A percentile compares a stretch with the other conserved stretches of the same genome.
These are phyloP conservation scores for Aaosphaeria arxii DNA, from an alignment of 2,329 filamentous ascomycete species.

Conservation along the genomic window DNA sequence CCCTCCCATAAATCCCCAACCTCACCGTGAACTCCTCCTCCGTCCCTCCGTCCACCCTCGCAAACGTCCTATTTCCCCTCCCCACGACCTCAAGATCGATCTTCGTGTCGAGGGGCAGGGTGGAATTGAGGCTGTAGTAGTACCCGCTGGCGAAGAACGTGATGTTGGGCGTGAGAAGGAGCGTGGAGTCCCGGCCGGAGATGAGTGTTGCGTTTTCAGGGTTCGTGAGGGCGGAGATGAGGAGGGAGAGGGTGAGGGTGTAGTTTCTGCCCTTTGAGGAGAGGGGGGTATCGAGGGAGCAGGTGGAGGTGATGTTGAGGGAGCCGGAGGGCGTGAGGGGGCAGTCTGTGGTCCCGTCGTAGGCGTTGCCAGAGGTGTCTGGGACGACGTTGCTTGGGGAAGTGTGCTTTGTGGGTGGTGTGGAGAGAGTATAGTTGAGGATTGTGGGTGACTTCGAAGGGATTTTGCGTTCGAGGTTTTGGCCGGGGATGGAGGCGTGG, in stretches of 20 bases:
- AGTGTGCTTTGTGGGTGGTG: conserved; percentile 1
- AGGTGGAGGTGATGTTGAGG: conserved; percentile 30
- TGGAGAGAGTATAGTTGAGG: conserved; percentile 33
- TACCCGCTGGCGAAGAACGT: conserved; percentile 40
- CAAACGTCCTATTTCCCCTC: conserved; percentile 36
- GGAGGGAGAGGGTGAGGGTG: conserved; percentile 48
- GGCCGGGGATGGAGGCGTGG: conserved; percentile 38
- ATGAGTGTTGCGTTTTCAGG: conserved; percentile 40
- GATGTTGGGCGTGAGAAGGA: conserved; percentile 34
- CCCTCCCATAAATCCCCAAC: conserved; percentile 43
- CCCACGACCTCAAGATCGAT: conserved; percentile 35
- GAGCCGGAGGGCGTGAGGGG: conserved; percentile 23
- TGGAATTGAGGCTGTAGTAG: conserved; percentile 41
- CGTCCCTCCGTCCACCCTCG: conserved; percentile 15
- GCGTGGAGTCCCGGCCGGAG: conserved; percentile 43
- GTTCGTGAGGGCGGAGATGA: conserved; percentile 19
- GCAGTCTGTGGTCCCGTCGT: conserved; percentile 42
- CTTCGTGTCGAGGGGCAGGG: conserved; percentile 38
- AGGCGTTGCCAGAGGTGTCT: conserved; percentile 41
- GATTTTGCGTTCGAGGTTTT: conserved; percentile 39
- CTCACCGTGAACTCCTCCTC: conserved; percentile 43
- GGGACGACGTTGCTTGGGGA: conserved; percentile 10
- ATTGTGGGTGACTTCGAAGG: conserved; percentile 36
- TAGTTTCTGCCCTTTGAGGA: conserved; percentile 57
- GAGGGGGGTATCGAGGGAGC: conserved; percentile 47